Conservation (phyloP, 2,329 filamentous ascomycete genomes). For the Endoconidiophora polonica region DNA sequence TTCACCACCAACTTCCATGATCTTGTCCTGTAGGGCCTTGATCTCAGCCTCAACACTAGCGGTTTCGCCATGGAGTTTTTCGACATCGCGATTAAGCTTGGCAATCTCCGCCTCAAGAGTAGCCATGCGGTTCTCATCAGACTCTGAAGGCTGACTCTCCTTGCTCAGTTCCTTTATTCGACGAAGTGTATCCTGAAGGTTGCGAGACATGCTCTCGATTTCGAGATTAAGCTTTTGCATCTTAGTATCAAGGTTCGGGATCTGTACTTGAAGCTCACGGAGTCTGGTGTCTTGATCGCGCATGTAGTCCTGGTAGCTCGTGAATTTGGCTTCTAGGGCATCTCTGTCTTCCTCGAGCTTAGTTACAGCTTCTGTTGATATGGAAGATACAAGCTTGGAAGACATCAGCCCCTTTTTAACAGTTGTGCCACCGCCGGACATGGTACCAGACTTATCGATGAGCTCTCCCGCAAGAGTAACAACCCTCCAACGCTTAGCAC, state of each 20-base stretch:
- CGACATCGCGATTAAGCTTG: constrained; percentile 59
- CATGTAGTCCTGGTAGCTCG: constrained; percentile 71
- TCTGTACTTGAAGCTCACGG: constrained; percentile 55
- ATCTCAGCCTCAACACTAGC: constrained; percentile 84
- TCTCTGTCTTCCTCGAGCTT: constrained; percentile 83
- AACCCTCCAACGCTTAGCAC: constrained; percentile 83
- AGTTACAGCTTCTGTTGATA: constrained; percentile 70
- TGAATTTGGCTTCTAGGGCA: constrained; percentile 63
- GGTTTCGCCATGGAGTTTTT: constrained; percentile 69
- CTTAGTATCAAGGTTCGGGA: constrained; percentile 73
- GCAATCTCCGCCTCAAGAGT: constrained; percentile 63
- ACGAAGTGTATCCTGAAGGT: constrained; percentile 67
- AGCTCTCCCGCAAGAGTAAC: constrained; percentile 90
- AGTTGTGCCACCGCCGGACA: constrained; percentile 89
- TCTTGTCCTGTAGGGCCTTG: constrained; percentile 82
- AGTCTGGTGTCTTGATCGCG: constrained; percentile 60
- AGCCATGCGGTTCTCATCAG: constrained; percentile 58
- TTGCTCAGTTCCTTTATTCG: constrained; percentile 70
- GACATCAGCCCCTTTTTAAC: constrained; percentile 93
- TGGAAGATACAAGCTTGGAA: constrained; percentile 77
- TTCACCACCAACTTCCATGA: constrained; percentile 95
- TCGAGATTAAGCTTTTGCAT: constrained; percentile 86
- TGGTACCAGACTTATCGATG: constrained; percentile 95
- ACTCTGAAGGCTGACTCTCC: constrained; percentile 65
- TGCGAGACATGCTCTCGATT: constrained; percentile 69